Conservation (phyloP, 2,329 filamentous ascomycete genomes). For the Fusarium xyrophilum region DNA sequence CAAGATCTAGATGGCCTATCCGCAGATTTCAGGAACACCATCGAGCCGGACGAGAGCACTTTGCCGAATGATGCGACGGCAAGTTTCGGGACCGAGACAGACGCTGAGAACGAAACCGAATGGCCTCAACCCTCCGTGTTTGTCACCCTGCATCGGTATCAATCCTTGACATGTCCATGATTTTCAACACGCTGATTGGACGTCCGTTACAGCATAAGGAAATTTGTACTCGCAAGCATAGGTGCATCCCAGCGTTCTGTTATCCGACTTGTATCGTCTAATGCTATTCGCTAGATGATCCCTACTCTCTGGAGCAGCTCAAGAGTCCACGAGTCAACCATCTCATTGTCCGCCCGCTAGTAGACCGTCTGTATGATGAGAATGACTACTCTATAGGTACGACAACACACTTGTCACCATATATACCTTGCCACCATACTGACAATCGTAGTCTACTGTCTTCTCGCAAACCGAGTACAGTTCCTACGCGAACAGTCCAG, state of each 20-base stretch:
- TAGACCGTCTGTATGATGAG: conserved; percentile 6
- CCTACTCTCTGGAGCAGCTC: conserved; percentile 6
- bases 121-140: not conserved
- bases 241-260: not conserved
- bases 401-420: too few relatives aligned
- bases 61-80: not conserved
- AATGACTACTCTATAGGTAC: not conserved
- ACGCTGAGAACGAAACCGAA: not conserved
- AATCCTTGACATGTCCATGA: rapidly evolving
- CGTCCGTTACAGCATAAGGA: not conserved
- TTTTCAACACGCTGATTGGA: rapidly evolving
- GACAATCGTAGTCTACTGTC: conserved; percentile 63
- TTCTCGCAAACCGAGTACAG: conserved; percentile 73
- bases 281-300: not conserved
- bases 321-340: conserved; percentile 7
- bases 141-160: not conserved
- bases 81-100: not conserved
- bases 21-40: not conserved
- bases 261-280: rapidly evolving
- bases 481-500: conserved; percentile 71
- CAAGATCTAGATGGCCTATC: not conserved
- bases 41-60: not conserved
- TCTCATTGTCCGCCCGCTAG: conserved; percentile 3
- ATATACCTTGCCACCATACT: not conserved
- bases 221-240: conserved; percentile 13